Evolutionary conservation across 2,329 filamentous ascomycete species (phyloP), one percentile per base, ranked within the genome.

Genomic region (Huntiella decipiens): DNA sequence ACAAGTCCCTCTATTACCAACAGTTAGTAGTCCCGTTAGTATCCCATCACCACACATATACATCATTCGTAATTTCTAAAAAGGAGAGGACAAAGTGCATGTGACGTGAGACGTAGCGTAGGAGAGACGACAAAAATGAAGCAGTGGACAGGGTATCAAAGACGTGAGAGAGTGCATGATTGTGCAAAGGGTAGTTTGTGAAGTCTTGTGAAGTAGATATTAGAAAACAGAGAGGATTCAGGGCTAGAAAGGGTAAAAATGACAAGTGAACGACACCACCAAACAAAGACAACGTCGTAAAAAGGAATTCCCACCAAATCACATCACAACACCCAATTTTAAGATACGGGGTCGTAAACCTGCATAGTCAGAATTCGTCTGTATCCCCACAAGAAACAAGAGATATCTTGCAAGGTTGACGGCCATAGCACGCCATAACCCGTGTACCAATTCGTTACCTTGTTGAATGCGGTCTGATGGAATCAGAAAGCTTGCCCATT

Each of bases 131-230:
- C 16, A 34, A n/a, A 36, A 11, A 15, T 35, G 38, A 19, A 8
- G 19, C 16, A 43, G 40, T 43, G 40, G n/a, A 16, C 13, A 34
- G 40, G 40, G 40, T 43, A 11, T 43, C 40, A 43, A 36, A 36
- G 34, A 36, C 34, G 34, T 35, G 40, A 43, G 40, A 34, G 33
- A 34, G 40, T 43, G 40, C 31, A 12, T 34, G 19, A 34, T 34
- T 11, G 31, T 34, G 40, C n/a, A 43, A 43, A 16, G 40, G 28
- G 28, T 43, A 32, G 40, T 13, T 43, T 13, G 31, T 43, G 40
- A 34, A 34, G 28, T 43, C 16, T 16, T 16, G 34, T 32, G 40
- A 13, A 39, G 40, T 43, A 43, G 28, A 34, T 43, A 43, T 43
- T 43, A 43, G 28, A 36, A 15, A 36, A 36, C 12, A 36, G 34